A percentile compares a stretch with the other conserved stretches of the same genome.
Conservation (phyloP, 208 protist genomes). For the Trypanosoma avium region DNA sequence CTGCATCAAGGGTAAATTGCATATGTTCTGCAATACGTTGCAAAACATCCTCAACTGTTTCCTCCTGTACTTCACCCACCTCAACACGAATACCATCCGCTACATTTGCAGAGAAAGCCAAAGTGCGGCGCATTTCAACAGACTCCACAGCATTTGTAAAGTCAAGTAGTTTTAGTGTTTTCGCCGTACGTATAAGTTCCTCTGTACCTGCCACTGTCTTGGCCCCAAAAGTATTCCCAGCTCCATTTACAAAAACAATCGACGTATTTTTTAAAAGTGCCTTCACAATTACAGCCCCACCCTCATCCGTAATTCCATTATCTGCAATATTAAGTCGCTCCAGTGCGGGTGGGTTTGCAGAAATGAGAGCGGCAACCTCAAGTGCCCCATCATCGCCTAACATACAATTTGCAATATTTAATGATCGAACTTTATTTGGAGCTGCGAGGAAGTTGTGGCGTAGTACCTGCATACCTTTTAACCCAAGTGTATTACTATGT, state of each 20-base stretch:
- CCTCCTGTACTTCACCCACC: constrained; percentile 49
- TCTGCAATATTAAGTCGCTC: constrained; percentile 64
- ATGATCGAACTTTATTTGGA: constrained; percentile 41
- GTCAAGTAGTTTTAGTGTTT: constrained; percentile 78
- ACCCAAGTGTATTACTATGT: constrained; percentile 73
- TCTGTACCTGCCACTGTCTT: constrained; percentile 54
- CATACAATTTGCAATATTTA: constrained; percentile 76
- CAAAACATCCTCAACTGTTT: constrained; percentile 32
- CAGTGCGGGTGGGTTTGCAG: constrained; percentile 49
- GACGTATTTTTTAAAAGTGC: constrained; percentile 63
- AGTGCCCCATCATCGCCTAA: constrained; percentile 78
- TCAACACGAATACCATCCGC: constrained; percentile 75
- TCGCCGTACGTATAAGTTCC: constrained; percentile 48
- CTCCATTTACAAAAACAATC: constrained; percentile 51
- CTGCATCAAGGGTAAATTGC: constrained; percentile 66
- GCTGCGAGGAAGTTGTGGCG: constrained; percentile 36
- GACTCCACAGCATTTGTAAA: constrained; percentile 56
- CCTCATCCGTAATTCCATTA: constrained; percentile 74
- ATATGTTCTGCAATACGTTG: constrained; percentile 65
- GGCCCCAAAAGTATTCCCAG: constrained; percentile 58
- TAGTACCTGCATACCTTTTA: constrained; percentile 66
- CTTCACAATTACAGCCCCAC: constrained; percentile 43
- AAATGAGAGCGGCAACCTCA: constrained; percentile 64
- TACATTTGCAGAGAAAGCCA: constrained; percentile 63
- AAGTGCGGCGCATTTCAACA: constrained; percentile 44